A percentile compares a stretch with the other conserved stretches of the same genome.
Conservation (phyloP, 805 yeast species). For the Sugiyamaella marilandica region DNA sequence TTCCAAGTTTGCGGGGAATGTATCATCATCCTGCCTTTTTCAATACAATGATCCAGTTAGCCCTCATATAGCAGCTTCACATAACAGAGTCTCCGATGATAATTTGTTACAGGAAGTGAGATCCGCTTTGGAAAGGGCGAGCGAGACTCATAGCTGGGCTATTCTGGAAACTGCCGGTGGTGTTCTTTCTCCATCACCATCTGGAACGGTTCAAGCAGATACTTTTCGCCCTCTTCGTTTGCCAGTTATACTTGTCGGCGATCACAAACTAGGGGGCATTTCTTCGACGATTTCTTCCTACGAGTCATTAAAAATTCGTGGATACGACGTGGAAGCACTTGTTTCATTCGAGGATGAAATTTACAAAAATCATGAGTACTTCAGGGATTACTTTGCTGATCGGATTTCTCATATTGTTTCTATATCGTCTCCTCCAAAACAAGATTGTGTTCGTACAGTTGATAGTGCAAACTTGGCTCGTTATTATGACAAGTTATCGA, state of each 20-base stretch:
- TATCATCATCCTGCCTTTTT: constrained; percentile 12
- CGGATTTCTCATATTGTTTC: constrained; percentile 10
- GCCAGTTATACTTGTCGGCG: constrained; percentile 22
- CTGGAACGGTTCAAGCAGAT: constrained; percentile 22
- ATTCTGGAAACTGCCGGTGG: constrained; percentile 26
- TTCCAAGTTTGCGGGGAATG: not conserved
- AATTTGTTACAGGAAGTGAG: constrained; percentile 2
- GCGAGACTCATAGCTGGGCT: constrained; percentile 10
- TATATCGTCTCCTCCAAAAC: constrained; percentile 16
- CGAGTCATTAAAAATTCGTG: constrained; percentile 21
- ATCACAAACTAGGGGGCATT: constrained; percentile 22
- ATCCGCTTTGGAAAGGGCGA: not conserved
- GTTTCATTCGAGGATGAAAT: constrained; percentile 15
- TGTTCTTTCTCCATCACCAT: constrained; percentile 21
- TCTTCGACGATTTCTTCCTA: constrained; percentile 21
- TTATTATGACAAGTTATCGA: constrained; percentile 12
- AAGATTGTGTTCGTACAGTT: not conserved
- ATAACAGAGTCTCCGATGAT: not conserved
- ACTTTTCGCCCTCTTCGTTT: constrained; percentile 20
- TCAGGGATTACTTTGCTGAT: constrained; percentile 15
- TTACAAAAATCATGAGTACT: constrained; percentile 16
- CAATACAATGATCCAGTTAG: constrained; percentile 19
- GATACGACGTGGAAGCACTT: constrained; percentile 20
- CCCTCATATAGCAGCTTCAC: constrained; percentile 22
- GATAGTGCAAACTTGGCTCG: constrained; percentile 15